A percentile compares a stretch with the other conserved stretches of the same genome.
These are phyloP conservation scores for Nigrospora oryzae DNA, from an alignment of 2,329 filamentous ascomycete genomes.

Conservation along the genomic window DNA sequence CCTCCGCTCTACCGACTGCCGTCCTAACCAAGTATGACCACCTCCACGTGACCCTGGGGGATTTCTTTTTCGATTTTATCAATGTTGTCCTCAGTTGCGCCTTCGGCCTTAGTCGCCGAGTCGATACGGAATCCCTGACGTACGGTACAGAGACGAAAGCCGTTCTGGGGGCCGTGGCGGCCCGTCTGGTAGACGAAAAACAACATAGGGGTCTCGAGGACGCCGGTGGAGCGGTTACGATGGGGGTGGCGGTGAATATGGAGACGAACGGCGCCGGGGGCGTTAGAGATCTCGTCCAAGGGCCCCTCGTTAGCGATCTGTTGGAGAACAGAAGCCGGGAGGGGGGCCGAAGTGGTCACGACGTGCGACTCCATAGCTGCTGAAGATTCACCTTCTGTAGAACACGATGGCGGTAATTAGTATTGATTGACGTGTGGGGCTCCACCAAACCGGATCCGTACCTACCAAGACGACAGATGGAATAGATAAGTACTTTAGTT, in stretches of 20 bases:
- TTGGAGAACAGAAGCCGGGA: not conserved
- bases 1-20: too few species aligned
- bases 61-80: not conserved
- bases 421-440: too few species aligned
- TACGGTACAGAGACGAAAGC: not conserved
- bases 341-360: not conserved
- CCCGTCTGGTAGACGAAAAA: not conserved
- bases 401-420: too few species aligned
- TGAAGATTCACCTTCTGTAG: too few species aligned
- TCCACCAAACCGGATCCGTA: too few species aligned
- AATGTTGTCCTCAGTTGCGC: not conserved
- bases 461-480: too few species aligned
- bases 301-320: not conserved
- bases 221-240: not conserved
- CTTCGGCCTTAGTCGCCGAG: not conserved
- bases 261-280: not conserved
- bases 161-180: not conserved
- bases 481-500: too few species aligned
- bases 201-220: not conserved
- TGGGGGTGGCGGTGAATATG: not conserved
- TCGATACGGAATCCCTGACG: not conserved
- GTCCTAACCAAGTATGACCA: not conserved
- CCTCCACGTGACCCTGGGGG: not conserved
- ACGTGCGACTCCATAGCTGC: not conserved
- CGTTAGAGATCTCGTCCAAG: not conserved